Conservation (phyloP, 2,329 filamentous ascomycete species). For the Madurella fahalii region DNA sequence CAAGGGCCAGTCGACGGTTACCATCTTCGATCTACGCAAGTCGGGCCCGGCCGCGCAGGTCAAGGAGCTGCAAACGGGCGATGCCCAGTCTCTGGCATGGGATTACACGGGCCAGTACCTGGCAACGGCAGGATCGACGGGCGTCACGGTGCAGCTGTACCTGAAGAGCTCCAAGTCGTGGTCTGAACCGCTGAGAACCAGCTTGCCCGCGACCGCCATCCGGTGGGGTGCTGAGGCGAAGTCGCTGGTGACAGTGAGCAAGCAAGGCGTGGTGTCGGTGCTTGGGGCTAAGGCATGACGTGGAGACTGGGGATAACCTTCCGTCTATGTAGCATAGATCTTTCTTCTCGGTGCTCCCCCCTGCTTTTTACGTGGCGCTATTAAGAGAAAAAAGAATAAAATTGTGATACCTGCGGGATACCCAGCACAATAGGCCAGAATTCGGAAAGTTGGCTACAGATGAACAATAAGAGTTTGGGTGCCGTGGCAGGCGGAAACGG, state of each 20-base stretch:
- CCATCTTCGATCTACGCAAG: conserved; percentile 90
- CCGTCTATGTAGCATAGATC: not conserved
- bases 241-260: conserved; percentile 69
- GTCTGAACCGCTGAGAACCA: conserved; percentile 75
- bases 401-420: conserved; percentile 6
- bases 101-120: conserved; percentile 95
- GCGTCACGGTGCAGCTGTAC: conserved; percentile 85
- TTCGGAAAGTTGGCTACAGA: too few species aligned
- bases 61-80: conserved; percentile 83
- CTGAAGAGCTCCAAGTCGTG: conserved; percentile 81
- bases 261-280: conserved; percentile 70
- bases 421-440: too few species aligned
- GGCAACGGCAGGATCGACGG: conserved; percentile 72
- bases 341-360: not conserved
- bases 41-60: conserved; percentile 74
- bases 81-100: conserved; percentile 76
- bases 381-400: not conserved
- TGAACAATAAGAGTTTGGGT: too few species aligned
- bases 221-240: conserved; percentile 74
- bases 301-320: not conserved
- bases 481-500: too few species aligned
- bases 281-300: conserved; percentile 52
- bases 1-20: conserved; percentile 71
- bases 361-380: not conserved
- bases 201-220: conserved; percentile 67